These are phyloP conservation scores for Infundibulicybe gibba DNA, from an alignment of 768 basidiomycete genomes.

Conservation along the genomic window DNA sequence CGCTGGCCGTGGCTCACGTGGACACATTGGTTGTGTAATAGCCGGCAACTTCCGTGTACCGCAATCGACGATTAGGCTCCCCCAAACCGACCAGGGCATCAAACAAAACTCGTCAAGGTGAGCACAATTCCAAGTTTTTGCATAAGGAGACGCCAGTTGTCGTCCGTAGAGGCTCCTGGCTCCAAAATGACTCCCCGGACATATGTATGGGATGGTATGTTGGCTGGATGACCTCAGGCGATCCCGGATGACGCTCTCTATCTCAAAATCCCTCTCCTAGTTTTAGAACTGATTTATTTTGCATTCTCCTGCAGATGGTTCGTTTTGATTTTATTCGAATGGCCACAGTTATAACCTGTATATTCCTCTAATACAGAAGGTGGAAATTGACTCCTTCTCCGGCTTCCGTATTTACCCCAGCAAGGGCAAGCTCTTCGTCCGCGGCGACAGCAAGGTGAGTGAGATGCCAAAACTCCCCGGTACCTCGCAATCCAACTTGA, in stretches of 20 bases:
- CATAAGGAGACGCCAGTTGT: constrained; percentile 7
- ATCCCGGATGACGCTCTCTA: constrained; percentile 29
- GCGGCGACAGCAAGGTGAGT: constrained; percentile 90
- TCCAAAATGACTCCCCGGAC: neutral
- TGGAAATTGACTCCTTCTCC: constrained; percentile 98
- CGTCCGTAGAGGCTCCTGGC: constrained; percentile 12
- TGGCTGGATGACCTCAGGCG: constrained; percentile 38
- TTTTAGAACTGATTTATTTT: constrained; percentile 10
- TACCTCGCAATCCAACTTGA: neutral
- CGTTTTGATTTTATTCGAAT: neutral
- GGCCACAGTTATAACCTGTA: neutral
- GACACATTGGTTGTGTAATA: too few relatives aligned
- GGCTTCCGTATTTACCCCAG: constrained; percentile 97
- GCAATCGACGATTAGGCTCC: too few relatives aligned
- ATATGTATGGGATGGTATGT: constrained; percentile 13
- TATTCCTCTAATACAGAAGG: constrained; percentile 59
- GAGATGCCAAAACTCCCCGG: neutral
- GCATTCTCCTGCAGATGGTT: neutral
- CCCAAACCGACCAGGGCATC: constrained; percentile 2
- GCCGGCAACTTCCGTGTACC: too few relatives aligned
- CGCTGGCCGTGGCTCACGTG: too few relatives aligned
- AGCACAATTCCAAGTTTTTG: constrained; percentile 32
- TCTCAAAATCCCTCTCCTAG: too few relatives aligned
- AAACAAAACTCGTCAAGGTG: constrained; percentile 58
- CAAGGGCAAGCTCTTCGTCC: constrained; percentile 94